These are phyloP conservation scores for Musa acuminata DNA, from an alignment of 176 grass and related monocot species.

Conservation along the genomic window DNA sequence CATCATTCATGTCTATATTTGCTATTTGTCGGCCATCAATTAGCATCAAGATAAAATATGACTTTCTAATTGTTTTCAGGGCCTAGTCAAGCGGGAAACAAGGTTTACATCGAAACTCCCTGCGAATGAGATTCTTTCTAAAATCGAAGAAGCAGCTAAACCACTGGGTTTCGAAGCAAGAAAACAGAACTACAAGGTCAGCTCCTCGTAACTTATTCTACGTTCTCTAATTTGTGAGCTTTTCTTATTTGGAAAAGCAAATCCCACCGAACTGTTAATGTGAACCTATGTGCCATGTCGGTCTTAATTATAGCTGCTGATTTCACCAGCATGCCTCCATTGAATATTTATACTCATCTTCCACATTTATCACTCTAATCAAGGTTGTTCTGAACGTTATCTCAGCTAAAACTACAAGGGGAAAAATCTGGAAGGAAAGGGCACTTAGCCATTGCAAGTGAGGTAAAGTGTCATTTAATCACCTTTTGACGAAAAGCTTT, in stretches of 20 bases:
- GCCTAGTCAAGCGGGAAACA: conserved; percentile 72
- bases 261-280: not conserved
- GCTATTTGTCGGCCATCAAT: no score
- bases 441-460: conserved; percentile 77
- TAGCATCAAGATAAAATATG: not conserved
- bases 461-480: conserved; percentile 29
- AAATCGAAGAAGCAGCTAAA: conserved; percentile 77
- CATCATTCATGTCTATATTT: not conserved
- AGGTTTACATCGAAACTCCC: conserved; percentile 89
- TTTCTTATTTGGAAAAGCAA: conserved; percentile 3
- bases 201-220: not conserved
- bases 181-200: conserved; percentile 92
- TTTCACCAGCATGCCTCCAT: not conserved
- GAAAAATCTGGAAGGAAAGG: conserved; percentile 96
- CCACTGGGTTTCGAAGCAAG: conserved; percentile 84
- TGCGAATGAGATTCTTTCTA: conserved; percentile 82
- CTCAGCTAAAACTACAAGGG: conserved; percentile 88
- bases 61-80: conserved; percentile 24
- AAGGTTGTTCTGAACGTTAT: not conserved
- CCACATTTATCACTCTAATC: not conserved
- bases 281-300: not conserved
- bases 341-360: not conserved
- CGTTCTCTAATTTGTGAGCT: not conserved
- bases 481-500: no score
- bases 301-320: not conserved